Conservation (phyloP, 352 stramenopile species). For the Phytophthora citrophthora region DNA sequence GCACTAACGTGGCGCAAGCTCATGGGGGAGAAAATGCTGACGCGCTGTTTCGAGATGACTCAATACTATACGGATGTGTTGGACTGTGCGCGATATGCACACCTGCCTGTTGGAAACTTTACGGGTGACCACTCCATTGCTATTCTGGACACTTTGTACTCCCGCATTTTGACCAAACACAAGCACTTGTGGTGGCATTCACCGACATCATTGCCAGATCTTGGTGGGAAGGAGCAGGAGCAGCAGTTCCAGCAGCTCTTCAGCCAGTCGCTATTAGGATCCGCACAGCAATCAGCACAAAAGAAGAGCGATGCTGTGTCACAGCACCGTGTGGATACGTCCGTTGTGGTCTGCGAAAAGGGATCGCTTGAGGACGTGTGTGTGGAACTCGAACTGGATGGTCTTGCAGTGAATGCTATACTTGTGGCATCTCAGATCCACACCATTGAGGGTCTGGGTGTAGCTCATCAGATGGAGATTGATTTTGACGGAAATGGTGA, state of each 20-base stretch:
- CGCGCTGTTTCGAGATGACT: slow-evolving; percentile 82
- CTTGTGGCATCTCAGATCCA: slow-evolving; percentile 76
- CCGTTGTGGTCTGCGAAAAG: slow-evolving; percentile 87
- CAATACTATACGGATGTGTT: slow-evolving; percentile 92
- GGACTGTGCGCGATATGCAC: slow-evolving; percentile 84
- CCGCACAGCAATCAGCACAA: slow-evolving; percentile 14
- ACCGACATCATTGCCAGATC: slow-evolving; percentile 84
- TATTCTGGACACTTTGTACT: slow-evolving; percentile 95
- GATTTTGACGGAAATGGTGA: slow-evolving; percentile 61
- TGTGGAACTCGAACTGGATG: slow-evolving; percentile 78
- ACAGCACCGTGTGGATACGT: slow-evolving; percentile 53
- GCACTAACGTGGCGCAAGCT: slow-evolving; percentile 95
- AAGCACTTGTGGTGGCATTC: slow-evolving; percentile 97
- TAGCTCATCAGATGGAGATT: slow-evolving; percentile 64
- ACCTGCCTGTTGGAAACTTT: slow-evolving; percentile 97
- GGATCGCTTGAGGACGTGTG: slow-evolving; percentile 91
- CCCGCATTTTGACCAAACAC: slow-evolving; percentile 91
- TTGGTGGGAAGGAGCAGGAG: slow-evolving; percentile 89
- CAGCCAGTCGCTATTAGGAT: slow-evolving; percentile 48
- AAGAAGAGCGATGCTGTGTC: slow-evolving; percentile 22
- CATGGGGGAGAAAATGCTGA: slow-evolving; percentile 77
- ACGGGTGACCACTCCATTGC: slow-evolving; percentile 89
- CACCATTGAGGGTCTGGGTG: slow-evolving; percentile 71
- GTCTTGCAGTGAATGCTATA: slow-evolving; percentile 79
- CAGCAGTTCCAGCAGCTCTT: slow-evolving; percentile 86